A percentile compares a stretch with the other conserved stretches of the same genome.
Evolutionary conservation across 345 rosid genomes (phyloP).

Genomic region (Eucalyptus urophylla): DNA sequence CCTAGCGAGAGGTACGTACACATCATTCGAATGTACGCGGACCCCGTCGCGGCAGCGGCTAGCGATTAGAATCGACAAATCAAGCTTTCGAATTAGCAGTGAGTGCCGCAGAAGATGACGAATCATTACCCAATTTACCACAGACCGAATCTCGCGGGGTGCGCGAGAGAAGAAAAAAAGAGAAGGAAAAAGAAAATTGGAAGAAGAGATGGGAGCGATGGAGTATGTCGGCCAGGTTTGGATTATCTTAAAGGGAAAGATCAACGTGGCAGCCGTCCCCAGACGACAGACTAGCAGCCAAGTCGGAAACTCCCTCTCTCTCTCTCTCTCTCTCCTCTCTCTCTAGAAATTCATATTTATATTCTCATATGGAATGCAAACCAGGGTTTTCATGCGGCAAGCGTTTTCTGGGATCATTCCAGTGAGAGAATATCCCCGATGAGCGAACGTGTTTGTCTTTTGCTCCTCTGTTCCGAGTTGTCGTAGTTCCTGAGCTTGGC

Average conservation of each 20-base stretch:
- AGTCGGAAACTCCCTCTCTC: background rate
- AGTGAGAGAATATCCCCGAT: background rate
- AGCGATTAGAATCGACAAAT: background rate
- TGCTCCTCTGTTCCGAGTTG: background rate
- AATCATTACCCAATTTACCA: background rate
- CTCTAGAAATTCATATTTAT: background rate
- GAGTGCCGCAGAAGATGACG: background rate
- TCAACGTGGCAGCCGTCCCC: slow-evolving; percentile 58
- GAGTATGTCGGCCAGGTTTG: slow-evolving; percentile 48
- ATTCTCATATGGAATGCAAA: background rate
- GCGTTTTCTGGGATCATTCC: background rate
- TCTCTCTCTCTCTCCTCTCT: background rate
- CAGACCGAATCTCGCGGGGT: background rate
- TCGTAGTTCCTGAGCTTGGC: background rate
- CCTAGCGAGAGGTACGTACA: background rate
- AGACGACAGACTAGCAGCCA: slow-evolving; percentile 32
- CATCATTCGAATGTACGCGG: background rate
- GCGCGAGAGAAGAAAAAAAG: background rate
- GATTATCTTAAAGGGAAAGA: slow-evolving; percentile 20
- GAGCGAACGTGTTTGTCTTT: background rate
- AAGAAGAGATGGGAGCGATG: slow-evolving; percentile 5
- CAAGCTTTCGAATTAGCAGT: background rate
- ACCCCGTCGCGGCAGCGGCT: background rate
- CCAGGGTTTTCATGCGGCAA: background rate
- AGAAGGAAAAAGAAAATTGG: background rate